phyloP scores from a whole-genome alignment of 2,329 filamentous ascomycete genomes.

The Pseudogymnoascus sp. region DNA sequence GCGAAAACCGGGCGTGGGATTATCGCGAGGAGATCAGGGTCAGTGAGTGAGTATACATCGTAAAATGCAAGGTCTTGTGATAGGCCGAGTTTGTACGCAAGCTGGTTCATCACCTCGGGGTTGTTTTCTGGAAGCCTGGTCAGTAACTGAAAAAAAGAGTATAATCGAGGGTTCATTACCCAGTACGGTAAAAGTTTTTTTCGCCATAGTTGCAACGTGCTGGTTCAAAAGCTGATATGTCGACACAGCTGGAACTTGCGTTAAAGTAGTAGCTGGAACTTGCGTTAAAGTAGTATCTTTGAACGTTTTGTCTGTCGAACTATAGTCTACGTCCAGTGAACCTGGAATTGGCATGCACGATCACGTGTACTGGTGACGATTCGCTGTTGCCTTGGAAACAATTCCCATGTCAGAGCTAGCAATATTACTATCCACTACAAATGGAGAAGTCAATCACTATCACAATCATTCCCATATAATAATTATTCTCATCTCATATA shows the following conservation, averaged over 20 bases:
- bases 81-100: slow-evolving; percentile 78
- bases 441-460: neutral
- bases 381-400: neutral
- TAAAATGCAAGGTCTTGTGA: slow-evolving; percentile 70
- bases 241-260: neutral
- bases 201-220: neutral
- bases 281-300: neutral
- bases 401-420: neutral
- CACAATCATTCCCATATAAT: neutral
- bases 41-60: slow-evolving; percentile 87
- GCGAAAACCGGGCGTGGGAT: slow-evolving; percentile 83
- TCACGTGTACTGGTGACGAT: neutral
- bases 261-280: neutral
- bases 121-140: slow-evolving; percentile 42
- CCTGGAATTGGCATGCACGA: neutral
- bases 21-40: slow-evolving; percentile 75
- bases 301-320: neutral
- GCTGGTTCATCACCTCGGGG: slow-evolving; percentile 77
- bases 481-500: neutral
- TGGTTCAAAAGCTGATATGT: neutral
- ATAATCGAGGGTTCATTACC: neutral
- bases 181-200: neutral
- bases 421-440: neutral
- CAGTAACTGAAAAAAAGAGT: neutral
- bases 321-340: neutral